Conservation (phyloP, 2,329 filamentous ascomycete genomes). For the Dryadomyces quercivorus region DNA sequence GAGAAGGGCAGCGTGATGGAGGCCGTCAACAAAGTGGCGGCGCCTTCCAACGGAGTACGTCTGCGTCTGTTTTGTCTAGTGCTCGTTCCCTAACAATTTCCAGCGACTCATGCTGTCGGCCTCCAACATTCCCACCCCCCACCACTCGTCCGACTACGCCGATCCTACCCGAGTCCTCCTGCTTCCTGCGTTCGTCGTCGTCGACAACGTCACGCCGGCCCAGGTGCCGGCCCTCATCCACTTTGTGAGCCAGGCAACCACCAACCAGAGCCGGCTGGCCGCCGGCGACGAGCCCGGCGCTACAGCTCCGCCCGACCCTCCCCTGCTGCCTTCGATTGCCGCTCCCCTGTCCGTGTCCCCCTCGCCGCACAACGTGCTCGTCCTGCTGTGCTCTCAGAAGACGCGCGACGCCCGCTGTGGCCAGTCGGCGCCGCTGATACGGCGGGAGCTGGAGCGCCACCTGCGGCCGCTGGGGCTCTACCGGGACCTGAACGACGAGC, state of each 20-base stretch:
- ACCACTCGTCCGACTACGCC: conserved; percentile 48
- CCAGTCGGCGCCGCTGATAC: conserved; percentile 81
- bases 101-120: conserved; percentile 84
- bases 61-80: background rate
- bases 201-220: conserved; percentile 72
- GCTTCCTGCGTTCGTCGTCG: conserved; percentile 69
- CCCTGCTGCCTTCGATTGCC: conserved; percentile 13
- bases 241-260: conserved; percentile 61
- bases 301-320: background rate
- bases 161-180: conserved; percentile 69
- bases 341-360: conserved; percentile 36
- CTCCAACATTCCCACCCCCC: conserved; percentile 76
- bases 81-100: background rate
- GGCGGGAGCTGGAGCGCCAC: conserved; percentile 79
- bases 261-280: conserved; percentile 53
- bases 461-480: conserved; percentile 73
- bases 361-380: conserved; percentile 73
- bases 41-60: conserved; percentile 56
- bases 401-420: conserved; percentile 94
- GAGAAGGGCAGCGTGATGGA: conserved; percentile 81
- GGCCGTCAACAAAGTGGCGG: conserved; percentile 47
- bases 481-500: conserved; percentile 75
- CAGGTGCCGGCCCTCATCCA: conserved; percentile 61
- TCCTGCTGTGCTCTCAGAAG: conserved; percentile 86
- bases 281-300: conserved; percentile 8